A percentile compares a stretch with the other conserved stretches of the same genome.
phyloP scores from a whole-genome alignment of 768 basidiomycete genomes.

The Leccinum subtestaceum region DNA sequence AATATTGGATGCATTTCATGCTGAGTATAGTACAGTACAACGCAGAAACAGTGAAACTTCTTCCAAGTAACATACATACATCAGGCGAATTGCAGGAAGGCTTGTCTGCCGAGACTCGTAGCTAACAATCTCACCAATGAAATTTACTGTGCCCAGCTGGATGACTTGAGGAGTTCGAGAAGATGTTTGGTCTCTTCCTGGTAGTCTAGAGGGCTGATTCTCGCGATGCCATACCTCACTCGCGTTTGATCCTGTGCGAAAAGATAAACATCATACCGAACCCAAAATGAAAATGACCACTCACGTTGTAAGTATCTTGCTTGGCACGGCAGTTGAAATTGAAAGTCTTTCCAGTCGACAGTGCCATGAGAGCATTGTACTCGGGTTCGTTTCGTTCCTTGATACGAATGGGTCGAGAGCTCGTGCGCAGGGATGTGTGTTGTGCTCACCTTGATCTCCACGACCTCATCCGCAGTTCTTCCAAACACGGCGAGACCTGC shows the following conservation, averaged over 20 bases:
- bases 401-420: neutral
- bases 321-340: slow-evolving; percentile 87
- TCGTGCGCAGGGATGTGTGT: neutral
- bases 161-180: slow-evolving; percentile 52
- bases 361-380: slow-evolving; percentile 58
- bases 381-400: slow-evolving; percentile 60
- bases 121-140: neutral
- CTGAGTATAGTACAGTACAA: neutral
- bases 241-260: slow-evolving; percentile 67
- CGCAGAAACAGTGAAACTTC: neutral
- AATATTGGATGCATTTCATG: neutral
- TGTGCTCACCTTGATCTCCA: slow-evolving; percentile 59
- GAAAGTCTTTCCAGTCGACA: slow-evolving; percentile 65
- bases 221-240: slow-evolving; percentile 78
- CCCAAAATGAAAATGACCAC: slow-evolving; percentile 22
- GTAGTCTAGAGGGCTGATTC: slow-evolving; percentile 65
- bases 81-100: neutral
- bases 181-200: slow-evolving; percentile 60
- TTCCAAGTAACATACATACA: slow-evolving; percentile 4
- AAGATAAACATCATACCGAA: neutral
- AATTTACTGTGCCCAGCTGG: slow-evolving; percentile 49
- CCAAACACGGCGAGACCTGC: slow-evolving; percentile 75
- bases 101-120: neutral
- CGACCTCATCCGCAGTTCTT: slow-evolving; percentile 73
- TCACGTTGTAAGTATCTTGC: slow-evolving; percentile 81